Evolutionary conservation across 306 rosid genomes (phyloP).

Genomic region (Chamaecrista fasciculata): DNA sequence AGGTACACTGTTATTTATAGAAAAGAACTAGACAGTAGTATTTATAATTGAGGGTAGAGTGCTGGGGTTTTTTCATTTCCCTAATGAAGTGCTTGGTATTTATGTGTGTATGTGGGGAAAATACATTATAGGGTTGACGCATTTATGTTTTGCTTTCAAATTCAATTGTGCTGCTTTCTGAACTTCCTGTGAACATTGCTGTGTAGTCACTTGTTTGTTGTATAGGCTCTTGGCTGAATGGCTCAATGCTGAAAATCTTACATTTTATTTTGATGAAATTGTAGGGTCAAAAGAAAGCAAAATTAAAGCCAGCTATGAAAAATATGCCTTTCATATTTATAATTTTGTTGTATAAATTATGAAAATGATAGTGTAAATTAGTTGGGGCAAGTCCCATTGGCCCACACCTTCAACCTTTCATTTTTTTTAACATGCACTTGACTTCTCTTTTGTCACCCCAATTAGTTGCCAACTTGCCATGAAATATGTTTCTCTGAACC

Average conservation of each 20-base stretch:
- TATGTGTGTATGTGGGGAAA: background rate
- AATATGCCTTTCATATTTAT: background rate
- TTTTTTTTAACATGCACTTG: no score
- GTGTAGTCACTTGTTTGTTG: background rate
- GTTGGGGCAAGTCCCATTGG: no score
- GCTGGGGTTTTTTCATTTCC: no score
- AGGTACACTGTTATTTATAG: background rate
- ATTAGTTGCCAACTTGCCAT: no score
- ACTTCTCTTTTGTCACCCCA: no score
- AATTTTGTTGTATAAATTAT: background rate
- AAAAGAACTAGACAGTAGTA: background rate
- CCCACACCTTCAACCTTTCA: no score
- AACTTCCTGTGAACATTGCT: background rate
- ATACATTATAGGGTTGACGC: background rate
- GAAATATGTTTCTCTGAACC: background rate
- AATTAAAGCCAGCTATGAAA: background rate
- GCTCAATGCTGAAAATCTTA: background rate
- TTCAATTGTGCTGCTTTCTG: background rate
- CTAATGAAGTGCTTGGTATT: background rate
- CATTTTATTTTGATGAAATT: background rate
- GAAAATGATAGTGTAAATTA: background rate
- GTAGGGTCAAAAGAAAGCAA: background rate
- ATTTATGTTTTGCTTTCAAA: background rate
- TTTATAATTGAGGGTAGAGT: background rate
- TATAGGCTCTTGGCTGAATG: background rate